Conservation (phyloP, 225 moss, liverwort and hornwort genomes). For the Asterella californica region DNA sequence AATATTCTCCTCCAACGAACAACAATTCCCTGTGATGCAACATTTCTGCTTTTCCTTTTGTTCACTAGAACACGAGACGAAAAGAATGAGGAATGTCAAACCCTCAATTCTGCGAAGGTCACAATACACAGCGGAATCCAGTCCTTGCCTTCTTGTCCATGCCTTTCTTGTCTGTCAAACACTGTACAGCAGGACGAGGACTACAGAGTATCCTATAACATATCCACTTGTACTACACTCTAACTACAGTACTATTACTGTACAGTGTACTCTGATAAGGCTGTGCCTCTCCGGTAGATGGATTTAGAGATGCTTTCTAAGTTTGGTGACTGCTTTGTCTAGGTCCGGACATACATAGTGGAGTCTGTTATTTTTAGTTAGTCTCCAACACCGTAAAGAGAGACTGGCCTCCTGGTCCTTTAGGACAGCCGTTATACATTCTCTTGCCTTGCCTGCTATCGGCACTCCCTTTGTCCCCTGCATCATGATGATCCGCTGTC, state of each 20-base stretch:
- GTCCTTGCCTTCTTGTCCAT: background rate
- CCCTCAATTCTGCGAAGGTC: constrained; percentile 1
- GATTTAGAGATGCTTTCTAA: background rate
- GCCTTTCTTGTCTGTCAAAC: background rate
- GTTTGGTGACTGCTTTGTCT: background rate
- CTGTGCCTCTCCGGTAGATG: background rate
- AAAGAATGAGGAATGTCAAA: constrained; percentile 12
- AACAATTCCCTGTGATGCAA: background rate
- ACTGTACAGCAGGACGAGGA: background rate
- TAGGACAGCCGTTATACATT: constrained; percentile 8
- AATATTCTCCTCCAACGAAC: constrained; percentile 4
- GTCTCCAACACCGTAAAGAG: background rate
- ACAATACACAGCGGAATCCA: background rate
- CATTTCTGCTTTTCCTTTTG: background rate
- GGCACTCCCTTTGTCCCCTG: background rate
- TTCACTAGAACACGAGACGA: background rate
- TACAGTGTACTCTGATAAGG: background rate
- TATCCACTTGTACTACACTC: background rate
- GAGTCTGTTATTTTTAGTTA: constrained; percentile 6
- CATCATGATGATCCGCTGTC: background rate
- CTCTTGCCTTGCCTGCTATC: background rate
- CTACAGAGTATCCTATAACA: too few species aligned
- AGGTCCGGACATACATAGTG: constrained; percentile 2
- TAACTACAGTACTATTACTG: background rate
- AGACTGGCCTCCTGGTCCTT: background rate